Percentiles rank a stretch among this genome's conserved stretches.
These are phyloP conservation scores for Epichloe scottii DNA, from an alignment of 2,329 filamentous ascomycete genomes.

Conservation along the genomic window DNA sequence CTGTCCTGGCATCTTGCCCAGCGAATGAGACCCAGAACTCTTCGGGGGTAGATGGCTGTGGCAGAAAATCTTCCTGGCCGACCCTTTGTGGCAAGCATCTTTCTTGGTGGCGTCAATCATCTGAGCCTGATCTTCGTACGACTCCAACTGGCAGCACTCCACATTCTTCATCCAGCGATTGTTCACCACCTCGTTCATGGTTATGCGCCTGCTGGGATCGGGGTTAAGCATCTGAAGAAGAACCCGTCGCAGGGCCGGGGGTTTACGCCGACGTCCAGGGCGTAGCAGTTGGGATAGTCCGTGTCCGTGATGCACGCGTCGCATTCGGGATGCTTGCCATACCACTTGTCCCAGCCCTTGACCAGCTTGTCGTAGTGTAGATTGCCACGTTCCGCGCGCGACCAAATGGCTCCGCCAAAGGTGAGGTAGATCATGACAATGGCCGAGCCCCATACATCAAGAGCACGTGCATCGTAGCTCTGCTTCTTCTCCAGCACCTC, in stretches of 20 bases:
- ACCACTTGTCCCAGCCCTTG: slow-evolving; percentile 57
- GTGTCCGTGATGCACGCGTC: slow-evolving; percentile 35
- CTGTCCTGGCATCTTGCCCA: slow-evolving; percentile 44
- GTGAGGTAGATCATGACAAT: slow-evolving; percentile 71
- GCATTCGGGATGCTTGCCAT: slow-evolving; percentile 35
- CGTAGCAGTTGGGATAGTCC: slow-evolving; percentile 52
- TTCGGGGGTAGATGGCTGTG: slow-evolving; percentile 44
- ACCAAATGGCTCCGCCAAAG: slow-evolving; percentile 63
- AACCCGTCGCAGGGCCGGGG: slow-evolving; percentile 58
- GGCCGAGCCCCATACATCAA: slow-evolving; percentile 79
- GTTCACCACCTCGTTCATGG: slow-evolving; percentile 54
- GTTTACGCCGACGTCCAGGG: slow-evolving; percentile 53
- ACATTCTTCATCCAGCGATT: slow-evolving; percentile 62
- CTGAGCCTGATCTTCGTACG: slow-evolving; percentile 49
- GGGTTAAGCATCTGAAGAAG: slow-evolving; percentile 76
- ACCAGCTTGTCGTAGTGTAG: slow-evolving; percentile 53
- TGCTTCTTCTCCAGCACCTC: slow-evolving; percentile 62
- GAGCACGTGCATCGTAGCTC: slow-evolving; percentile 57
- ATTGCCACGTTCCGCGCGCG: slow-evolving; percentile 45
- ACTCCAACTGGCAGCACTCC: slow-evolving; percentile 68
- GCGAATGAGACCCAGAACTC: slow-evolving; percentile 31
- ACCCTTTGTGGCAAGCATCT: slow-evolving; percentile 27
- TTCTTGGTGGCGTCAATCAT: slow-evolving; percentile 51
- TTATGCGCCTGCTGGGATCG: slow-evolving; percentile 56
- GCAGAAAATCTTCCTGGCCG: slow-evolving; percentile 40